These are phyloP conservation scores for Skeletonema grethae DNA, from an alignment of 108 stramenopile species.

Conservation along the genomic window DNA sequence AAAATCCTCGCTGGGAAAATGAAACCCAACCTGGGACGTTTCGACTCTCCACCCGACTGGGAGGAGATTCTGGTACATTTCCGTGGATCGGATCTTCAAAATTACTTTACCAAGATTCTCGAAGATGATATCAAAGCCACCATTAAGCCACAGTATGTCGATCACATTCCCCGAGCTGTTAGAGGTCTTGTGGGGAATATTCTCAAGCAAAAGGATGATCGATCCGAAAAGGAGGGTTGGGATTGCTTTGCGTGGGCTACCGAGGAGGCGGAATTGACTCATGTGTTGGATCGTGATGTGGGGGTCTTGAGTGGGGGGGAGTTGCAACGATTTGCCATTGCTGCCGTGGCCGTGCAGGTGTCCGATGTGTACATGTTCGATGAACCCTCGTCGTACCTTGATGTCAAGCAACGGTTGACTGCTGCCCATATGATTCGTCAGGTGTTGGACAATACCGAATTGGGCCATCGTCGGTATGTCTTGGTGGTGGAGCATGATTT, in stretches of 20 bases:
- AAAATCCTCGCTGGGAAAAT: constrained; percentile 97
- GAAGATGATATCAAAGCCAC: constrained; percentile 98
- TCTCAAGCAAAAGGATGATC: constrained; percentile 88
- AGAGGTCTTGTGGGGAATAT: constrained; percentile 88
- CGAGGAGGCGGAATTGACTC: constrained; percentile 83
- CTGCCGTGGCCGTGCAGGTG: constrained; percentile 87
- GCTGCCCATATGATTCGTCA: constrained; percentile 96
- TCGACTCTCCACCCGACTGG: constrained; percentile 96
- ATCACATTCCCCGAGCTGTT: constrained; percentile 95
- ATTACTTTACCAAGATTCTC: constrained; percentile 98
- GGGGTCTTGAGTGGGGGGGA: constrained; percentile 96
- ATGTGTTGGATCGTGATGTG: constrained; percentile 94
- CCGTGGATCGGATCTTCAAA: constrained; percentile 97
- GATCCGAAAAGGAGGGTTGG: constrained; percentile 67
- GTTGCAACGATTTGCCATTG: constrained; percentile 98
- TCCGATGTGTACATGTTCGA: constrained; percentile 99
- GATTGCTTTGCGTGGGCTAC: constrained; percentile 78
- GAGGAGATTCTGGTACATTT: constrained; percentile 96
- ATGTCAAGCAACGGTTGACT: constrained; percentile 98
- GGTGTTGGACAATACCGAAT: constrained; percentile 72
- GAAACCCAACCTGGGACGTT: constrained; percentile 98
- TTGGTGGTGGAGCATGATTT: constrained; percentile 99
- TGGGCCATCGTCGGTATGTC: constrained; percentile 87
- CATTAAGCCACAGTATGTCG: constrained; percentile 99
- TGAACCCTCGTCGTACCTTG: constrained; percentile 98